These are phyloP conservation scores for Houttuynia cordata DNA, from an alignment of 164 flowering plant species.

Conservation along the genomic window DNA sequence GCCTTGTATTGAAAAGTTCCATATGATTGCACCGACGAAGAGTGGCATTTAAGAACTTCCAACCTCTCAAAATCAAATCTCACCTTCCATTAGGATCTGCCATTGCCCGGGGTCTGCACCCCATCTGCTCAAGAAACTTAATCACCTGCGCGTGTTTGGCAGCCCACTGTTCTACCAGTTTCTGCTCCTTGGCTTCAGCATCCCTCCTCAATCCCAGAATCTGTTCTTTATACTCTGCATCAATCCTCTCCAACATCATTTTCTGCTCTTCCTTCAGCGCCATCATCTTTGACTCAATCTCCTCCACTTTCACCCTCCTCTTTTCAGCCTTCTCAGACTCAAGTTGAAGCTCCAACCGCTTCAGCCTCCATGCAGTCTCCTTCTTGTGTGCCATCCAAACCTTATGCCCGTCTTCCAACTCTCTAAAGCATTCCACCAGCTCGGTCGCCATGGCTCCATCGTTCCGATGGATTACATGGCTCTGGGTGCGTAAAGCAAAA, in stretches of 20 bases:
- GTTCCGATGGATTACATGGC: conserved; percentile 20
- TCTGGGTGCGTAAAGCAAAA: conserved; percentile 20
- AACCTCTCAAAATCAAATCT: neutral
- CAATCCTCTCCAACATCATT: conserved; percentile 50
- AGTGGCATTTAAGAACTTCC: neutral
- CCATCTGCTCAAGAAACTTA: conserved; percentile 62
- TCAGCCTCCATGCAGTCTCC: conserved; percentile 87
- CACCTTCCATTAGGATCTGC: conserved; percentile 7
- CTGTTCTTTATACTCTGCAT: conserved; percentile 75
- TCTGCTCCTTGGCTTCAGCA: conserved; percentile 82
- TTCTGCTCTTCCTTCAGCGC: conserved; percentile 69
- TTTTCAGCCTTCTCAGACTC: conserved; percentile 77
- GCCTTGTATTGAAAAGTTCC: neutral
- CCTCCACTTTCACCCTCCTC: conserved; percentile 76
- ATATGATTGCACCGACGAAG: neutral
- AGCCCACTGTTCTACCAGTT: conserved; percentile 69
- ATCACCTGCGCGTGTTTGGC: conserved; percentile 51
- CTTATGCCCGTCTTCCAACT: conserved; percentile 76
- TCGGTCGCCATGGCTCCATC: conserved; percentile 34
- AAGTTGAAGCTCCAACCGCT: conserved; percentile 71
- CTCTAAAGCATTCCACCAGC: conserved; percentile 66
- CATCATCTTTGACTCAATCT: conserved; percentile 59
- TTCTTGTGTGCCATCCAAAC: conserved; percentile 78
- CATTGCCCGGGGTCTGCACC: conserved; percentile 28
- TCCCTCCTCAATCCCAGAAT: conserved; percentile 56